Evolutionary conservation across 2,329 filamentous ascomycete species (phyloP).

Genomic region (Plenodomus lindquistii): DNA sequence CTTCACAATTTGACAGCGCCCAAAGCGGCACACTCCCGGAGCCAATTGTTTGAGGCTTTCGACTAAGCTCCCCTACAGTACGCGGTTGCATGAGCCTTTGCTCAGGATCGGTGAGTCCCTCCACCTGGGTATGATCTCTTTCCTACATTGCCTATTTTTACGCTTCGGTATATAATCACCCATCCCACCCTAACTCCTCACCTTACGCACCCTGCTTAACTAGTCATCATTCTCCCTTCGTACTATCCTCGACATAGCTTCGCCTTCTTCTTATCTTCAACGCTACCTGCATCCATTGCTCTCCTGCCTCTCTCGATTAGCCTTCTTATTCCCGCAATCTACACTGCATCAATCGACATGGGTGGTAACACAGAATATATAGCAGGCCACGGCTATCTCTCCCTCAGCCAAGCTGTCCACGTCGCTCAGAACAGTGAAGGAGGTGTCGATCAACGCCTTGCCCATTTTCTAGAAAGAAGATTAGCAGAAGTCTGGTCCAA

Average conservation of each 20-base stretch:
- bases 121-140: slow-evolving; percentile 42
- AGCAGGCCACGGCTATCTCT: slow-evolving; percentile 48
- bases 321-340: slow-evolving; percentile 26
- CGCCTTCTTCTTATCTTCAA: slow-evolving; percentile 15
- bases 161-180: slow-evolving; percentile 34
- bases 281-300: slow-evolving; percentile 9
- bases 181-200: slow-evolving; percentile 24
- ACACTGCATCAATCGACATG: slow-evolving; percentile 40
- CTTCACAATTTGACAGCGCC: slow-evolving; percentile 45
- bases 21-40: slow-evolving; percentile 45
- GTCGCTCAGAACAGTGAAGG: slow-evolving; percentile 74
- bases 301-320: slow-evolving; percentile 34
- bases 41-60: slow-evolving; percentile 45
- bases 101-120: slow-evolving; percentile 39
- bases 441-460: slow-evolving; percentile 66
- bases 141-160: slow-evolving; percentile 33
- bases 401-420: slow-evolving; percentile 71
- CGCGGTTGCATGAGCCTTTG: slow-evolving; percentile 40
- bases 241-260: slow-evolving; percentile 8
- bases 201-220: slow-evolving; percentile 14
- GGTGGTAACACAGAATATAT: slow-evolving; percentile 48
- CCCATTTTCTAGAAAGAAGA: slow-evolving; percentile 65
- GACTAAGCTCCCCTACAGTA: slow-evolving; percentile 39
- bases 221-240: slow-evolving; percentile 8
- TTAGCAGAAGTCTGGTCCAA: slow-evolving; percentile 66